Percentiles rank a stretch among this genome's conserved stretches.
These are phyloP conservation scores for Myxozyma mucilagina DNA, from an alignment of 805 yeast genomes.

Conservation along the genomic window DNA sequence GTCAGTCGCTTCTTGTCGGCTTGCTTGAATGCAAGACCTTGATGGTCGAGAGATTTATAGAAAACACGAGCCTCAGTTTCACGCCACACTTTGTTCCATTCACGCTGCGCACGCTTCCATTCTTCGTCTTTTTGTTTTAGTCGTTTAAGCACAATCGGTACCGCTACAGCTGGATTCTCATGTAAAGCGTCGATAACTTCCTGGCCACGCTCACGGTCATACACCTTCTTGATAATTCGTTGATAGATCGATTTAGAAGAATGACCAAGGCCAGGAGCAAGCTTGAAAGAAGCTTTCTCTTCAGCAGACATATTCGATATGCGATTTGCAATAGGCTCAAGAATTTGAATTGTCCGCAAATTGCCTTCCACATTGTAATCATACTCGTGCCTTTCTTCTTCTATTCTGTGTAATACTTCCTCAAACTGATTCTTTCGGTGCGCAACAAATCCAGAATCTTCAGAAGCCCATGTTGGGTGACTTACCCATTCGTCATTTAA, in stretches of 20 bases:
- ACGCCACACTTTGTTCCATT: slow-evolving; percentile 99
- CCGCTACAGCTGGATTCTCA: slow-evolving; percentile 92
- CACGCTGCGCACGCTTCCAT: slow-evolving; percentile 97
- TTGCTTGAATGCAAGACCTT: slow-evolving; percentile 94
- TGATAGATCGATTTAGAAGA: slow-evolving; percentile 88
- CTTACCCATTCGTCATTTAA: slow-evolving; percentile 99
- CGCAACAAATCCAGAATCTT: slow-evolving; percentile 98
- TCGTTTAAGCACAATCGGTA: slow-evolving; percentile 88
- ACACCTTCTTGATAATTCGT: slow-evolving; percentile 86
- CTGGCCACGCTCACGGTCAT: slow-evolving; percentile 91
- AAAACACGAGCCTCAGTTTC: slow-evolving; percentile 95
- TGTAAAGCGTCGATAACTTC: slow-evolving; percentile 96
- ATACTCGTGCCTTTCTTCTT: slow-evolving; percentile 96
- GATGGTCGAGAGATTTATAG: slow-evolving; percentile 89
- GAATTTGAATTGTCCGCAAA: slow-evolving; percentile 88
- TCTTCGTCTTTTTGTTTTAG: slow-evolving; percentile 97
- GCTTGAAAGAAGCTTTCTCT: slow-evolving; percentile 79
- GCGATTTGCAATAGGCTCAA: slow-evolving; percentile 92
- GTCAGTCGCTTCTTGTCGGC: slow-evolving; percentile 91
- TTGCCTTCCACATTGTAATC: slow-evolving; percentile 95
- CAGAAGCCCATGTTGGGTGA: slow-evolving; percentile 99
- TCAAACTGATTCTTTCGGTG: slow-evolving; percentile 98
- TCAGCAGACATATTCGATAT: slow-evolving; percentile 90
- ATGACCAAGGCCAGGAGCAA: slow-evolving; percentile 93
- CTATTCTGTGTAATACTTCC: slow-evolving; percentile 90